A percentile compares a stretch with the other conserved stretches of the same genome.
phyloP scores from a whole-genome alignment of 306 rosid genomes.

The Biancaea sappan region DNA sequence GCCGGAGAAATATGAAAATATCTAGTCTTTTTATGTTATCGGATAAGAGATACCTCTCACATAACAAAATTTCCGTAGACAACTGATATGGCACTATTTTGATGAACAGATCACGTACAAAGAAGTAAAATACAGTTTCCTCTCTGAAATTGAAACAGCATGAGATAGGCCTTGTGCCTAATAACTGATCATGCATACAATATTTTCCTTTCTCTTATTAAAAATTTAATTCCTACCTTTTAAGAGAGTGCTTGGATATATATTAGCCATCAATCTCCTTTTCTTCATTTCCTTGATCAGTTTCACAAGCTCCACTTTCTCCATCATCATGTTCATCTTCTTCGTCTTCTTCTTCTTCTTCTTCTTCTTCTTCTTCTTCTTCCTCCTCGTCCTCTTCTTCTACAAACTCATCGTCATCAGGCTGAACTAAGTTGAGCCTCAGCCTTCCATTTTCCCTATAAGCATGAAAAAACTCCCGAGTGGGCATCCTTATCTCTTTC shows the following conservation, averaged over 20 bases:
- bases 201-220: neutral
- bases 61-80: neutral
- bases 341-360: neutral
- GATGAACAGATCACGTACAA: neutral
- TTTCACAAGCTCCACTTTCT: slow-evolving; percentile 2
- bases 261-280: neutral
- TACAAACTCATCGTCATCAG: slow-evolving; percentile 32
- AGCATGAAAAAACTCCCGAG: slow-evolving; percentile 73
- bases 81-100: neutral
- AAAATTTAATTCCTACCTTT: neutral
- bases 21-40: too few relatives aligned
- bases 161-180: neutral
- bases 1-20: too few relatives aligned
- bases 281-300: slow-evolving; percentile 28
- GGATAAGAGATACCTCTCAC: too few relatives aligned
- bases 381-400: neutral
- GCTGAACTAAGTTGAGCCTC: slow-evolving; percentile 62
- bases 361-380: neutral
- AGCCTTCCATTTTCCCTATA: slow-evolving; percentile 82
- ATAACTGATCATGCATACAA: neutral
- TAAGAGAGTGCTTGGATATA: neutral
- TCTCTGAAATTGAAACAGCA: neutral
- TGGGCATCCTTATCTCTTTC: slow-evolving; percentile 58
- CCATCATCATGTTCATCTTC: slow-evolving; percentile 16
- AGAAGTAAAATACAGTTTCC: neutral